phyloP scores from a whole-genome alignment of 805 yeast genomes.

The Saccharomycopsis fibuligera region DNA sequence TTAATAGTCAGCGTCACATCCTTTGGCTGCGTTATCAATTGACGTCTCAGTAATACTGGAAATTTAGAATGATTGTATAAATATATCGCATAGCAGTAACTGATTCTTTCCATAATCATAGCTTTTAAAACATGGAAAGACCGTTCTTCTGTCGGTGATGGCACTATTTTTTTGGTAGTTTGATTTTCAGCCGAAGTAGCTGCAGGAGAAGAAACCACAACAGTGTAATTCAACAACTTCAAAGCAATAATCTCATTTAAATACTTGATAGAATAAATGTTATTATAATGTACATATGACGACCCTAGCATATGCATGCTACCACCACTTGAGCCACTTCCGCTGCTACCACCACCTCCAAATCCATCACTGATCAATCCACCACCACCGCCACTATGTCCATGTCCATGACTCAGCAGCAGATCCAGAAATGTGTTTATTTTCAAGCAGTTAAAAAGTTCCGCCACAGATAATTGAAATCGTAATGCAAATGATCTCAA shows the following conservation, averaged over 20 bases:
- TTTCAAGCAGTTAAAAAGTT: constrained; percentile 46
- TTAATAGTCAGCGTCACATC: constrained; percentile 5
- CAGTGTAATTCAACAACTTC: constrained; percentile 27
- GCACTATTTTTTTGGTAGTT: constrained; percentile 30
- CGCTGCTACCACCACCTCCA: constrained; percentile 32
- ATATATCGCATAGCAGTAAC: constrained; percentile 43
- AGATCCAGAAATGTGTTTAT: constrained; percentile 38
- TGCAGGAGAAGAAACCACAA: constrained; percentile 2
- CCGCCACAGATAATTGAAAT: constrained; percentile 60
- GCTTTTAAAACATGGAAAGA: constrained; percentile 40
- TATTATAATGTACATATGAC: constrained; percentile 23
- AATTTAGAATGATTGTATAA: constrained; percentile 33
- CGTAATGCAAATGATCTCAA: constrained; percentile 66
- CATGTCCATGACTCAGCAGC: background rate
- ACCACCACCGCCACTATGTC: constrained; percentile 33
- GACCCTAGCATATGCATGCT: constrained; percentile 32
- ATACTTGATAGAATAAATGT: constrained; percentile 40
- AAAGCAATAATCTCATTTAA: constrained; percentile 28
- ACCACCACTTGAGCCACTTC: constrained; percentile 39
- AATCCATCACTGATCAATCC: background rate
- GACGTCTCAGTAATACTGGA: constrained; percentile 23
- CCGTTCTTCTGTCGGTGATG: constrained; percentile 13
- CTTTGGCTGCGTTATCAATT: constrained; percentile 1
- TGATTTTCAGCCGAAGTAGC: background rate
- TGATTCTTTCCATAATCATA: constrained; percentile 45